phyloP scores from a whole-genome alignment of 257 asterid species.

The Solanum ossicruentum region DNA sequence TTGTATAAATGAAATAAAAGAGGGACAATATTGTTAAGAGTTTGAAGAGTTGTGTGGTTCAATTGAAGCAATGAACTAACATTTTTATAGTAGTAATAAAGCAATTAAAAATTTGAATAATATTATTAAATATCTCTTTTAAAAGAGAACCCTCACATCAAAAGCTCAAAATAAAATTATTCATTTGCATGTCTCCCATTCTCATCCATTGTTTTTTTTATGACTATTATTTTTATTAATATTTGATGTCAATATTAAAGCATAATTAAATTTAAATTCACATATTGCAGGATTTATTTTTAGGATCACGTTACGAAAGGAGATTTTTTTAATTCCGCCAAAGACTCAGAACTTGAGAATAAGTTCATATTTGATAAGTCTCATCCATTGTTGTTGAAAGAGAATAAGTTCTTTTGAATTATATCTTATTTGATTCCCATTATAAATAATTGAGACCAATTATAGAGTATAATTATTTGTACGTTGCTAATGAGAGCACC shows the following conservation, averaged over 20 bases:
- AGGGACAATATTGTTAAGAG: neutral
- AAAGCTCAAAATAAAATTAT: neutral
- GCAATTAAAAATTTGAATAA: neutral
- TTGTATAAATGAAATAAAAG: neutral
- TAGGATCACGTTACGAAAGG: accelerated
- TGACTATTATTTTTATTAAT: neutral
- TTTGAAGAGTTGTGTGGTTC: neutral
- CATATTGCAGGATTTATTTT: neutral
- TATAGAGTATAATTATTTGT: neutral
- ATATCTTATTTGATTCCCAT: neutral
- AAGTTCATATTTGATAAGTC: neutral
- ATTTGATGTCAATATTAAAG: neutral
- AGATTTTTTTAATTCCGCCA: neutral
- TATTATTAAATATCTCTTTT: neutral
- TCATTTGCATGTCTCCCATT: neutral
- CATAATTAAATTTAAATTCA: neutral
- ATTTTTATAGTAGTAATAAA: neutral
- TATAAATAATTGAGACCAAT: conserved; percentile 1
- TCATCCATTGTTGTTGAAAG: neutral
- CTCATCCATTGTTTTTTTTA: neutral
- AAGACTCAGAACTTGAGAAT: neutral
- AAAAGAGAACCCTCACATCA: neutral
- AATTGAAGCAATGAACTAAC: neutral
- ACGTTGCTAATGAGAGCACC: neutral
- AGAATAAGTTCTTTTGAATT: neutral